A percentile compares a stretch with the other conserved stretches of the same genome.
Conservation (phyloP, 768 basidiomycete species). For the Lentinula aciculospora region DNA sequence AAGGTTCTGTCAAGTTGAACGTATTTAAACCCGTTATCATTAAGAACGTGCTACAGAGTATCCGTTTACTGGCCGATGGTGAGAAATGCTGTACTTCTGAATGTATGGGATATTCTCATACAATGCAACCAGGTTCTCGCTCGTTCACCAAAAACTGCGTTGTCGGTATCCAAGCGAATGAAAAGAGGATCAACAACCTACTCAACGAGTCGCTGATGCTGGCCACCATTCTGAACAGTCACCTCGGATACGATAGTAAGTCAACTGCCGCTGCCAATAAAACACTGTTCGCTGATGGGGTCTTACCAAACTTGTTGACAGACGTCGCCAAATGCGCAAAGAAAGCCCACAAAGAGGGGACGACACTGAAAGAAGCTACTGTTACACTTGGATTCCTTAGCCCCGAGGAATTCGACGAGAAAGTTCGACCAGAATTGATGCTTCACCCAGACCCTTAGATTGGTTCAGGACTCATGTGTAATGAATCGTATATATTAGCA, state of each 20-base stretch:
- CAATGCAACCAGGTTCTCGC: conserved; percentile 50
- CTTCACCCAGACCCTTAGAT: conserved; percentile 47
- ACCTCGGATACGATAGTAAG: conserved; percentile 96
- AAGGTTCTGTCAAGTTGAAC: conserved; percentile 58
- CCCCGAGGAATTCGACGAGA: conserved; percentile 88
- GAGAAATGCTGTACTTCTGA: conserved; percentile 14
- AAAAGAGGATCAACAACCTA: conserved; percentile 83
- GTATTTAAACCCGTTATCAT: conserved; percentile 99
- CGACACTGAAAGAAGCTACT: conserved; percentile 92
- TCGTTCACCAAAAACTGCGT: conserved; percentile 98
- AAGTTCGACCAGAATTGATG: conserved; percentile 92
- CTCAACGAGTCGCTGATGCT: conserved; percentile 97
- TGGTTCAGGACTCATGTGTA: background rate
- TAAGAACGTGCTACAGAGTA: conserved; percentile 95
- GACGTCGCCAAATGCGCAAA: conserved; percentile 98
- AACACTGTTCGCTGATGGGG: background rate
- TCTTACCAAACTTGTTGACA: conserved; percentile 24
- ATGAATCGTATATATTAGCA: background rate
- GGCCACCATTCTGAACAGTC: conserved; percentile 94
- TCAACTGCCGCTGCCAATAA: conserved; percentile 13
- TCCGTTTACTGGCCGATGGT: conserved; percentile 91
- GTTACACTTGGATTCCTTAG: conserved; percentile 82
- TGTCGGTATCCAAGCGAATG: conserved; percentile 93
- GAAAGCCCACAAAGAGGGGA: conserved; percentile 99
- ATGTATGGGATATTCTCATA: background rate